A percentile compares a stretch with the other conserved stretches of the same genome.
Conservation (phyloP, 805 yeast genomes). For the Candida alai region DNA sequence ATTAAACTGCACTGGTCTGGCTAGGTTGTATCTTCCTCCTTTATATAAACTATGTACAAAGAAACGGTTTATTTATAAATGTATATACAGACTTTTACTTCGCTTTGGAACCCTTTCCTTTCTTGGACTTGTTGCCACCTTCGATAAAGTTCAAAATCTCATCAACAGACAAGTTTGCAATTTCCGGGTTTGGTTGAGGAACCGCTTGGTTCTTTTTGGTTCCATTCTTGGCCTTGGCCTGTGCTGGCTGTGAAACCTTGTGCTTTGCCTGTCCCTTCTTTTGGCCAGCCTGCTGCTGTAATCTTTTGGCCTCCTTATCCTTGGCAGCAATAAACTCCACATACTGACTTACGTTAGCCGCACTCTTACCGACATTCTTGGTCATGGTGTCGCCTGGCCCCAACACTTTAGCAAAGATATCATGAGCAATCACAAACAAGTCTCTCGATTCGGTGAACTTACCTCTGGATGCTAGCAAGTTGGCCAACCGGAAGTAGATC, state of each 20-base stretch:
- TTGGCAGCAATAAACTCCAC: constrained; percentile 42
- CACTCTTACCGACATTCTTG: constrained; percentile 64
- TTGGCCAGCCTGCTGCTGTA: constrained; percentile 17
- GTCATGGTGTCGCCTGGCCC: constrained; percentile 71
- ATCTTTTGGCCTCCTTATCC: constrained; percentile 28
- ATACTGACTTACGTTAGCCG: constrained; percentile 50
- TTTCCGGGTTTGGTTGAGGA: constrained; percentile 43
- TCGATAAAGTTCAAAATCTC: constrained; percentile 70
- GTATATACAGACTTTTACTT: constrained; percentile 3
- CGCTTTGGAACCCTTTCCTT: constrained; percentile 5
- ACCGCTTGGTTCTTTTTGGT: constrained; percentile 13
- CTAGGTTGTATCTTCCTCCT: too few species aligned
- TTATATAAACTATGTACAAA: constrained; percentile 4
- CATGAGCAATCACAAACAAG: constrained; percentile 53
- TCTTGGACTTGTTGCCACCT: constrained; percentile 33
- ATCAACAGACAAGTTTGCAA: constrained; percentile 65
- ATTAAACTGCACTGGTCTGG: too few species aligned
- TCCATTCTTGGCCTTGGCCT: constrained; percentile 13
- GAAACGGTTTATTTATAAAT: constrained; percentile 1
- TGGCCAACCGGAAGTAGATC: constrained; percentile 56
- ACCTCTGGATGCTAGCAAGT: constrained; percentile 46
- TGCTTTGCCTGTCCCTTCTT: constrained; percentile 19
- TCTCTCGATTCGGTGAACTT: constrained; percentile 56
- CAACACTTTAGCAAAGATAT: constrained; percentile 49
- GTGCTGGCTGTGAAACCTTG: constrained; percentile 15